phyloP scores from a whole-genome alignment of 495 filamentous ascomycete genomes.

The Acidiella bohemica region DNA sequence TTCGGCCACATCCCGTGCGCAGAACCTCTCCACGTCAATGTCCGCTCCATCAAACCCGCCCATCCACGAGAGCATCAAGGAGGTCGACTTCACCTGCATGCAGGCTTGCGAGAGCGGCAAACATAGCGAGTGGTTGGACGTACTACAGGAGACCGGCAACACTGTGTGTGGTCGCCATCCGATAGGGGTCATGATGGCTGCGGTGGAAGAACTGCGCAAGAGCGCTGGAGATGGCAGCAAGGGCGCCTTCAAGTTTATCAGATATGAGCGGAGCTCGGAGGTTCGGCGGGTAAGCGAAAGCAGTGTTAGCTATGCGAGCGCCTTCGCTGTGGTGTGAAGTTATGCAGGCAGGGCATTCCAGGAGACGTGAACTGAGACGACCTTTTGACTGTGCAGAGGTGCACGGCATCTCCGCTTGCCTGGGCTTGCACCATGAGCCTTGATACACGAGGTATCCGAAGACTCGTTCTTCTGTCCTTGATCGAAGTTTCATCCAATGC shows the following conservation, averaged over 20 bases:
- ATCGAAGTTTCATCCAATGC: no score
- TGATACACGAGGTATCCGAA: no score
- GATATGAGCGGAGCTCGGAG: constrained; percentile 83
- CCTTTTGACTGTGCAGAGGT: no score
- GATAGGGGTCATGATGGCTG: constrained; percentile 88
- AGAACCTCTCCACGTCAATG: constrained; percentile 25
- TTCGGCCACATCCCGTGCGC: constrained; percentile 26
- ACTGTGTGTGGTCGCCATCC: constrained; percentile 94
- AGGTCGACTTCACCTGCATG: constrained; percentile 72
- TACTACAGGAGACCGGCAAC: constrained; percentile 61
- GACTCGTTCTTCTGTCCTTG: no score
- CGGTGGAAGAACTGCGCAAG: constrained; percentile 45
- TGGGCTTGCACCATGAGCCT: no score
- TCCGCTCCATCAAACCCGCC: constrained; percentile 37
- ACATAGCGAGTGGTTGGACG: constrained; percentile 53
- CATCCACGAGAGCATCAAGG: constrained; percentile 70
- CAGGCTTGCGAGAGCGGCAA: constrained; percentile 62
- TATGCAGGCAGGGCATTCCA: no score
- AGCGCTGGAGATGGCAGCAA: constrained; percentile 27
- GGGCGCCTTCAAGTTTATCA: constrained; percentile 66
- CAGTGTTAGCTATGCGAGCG: constrained; percentile 89
- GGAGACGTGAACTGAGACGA: no score
- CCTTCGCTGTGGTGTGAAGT: constrained; percentile 35
- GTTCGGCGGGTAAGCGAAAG: constrained; percentile 58
- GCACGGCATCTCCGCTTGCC: no score